phyloP scores from a whole-genome alignment of 345 rosid species.

The Citrus glauca region DNA sequence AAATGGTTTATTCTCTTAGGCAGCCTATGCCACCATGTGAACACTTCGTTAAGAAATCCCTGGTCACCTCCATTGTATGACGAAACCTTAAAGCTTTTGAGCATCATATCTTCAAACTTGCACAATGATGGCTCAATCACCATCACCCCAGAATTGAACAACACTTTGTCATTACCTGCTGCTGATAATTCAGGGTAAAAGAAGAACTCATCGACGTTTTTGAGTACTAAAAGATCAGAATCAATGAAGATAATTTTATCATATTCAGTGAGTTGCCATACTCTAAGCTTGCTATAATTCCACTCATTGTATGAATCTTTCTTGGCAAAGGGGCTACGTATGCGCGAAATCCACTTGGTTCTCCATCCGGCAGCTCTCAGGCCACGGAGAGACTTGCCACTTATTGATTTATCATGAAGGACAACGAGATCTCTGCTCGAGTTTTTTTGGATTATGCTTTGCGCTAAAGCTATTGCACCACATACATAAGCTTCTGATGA shows the following conservation, averaged over 20 bases:
- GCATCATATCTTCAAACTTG: conserved; percentile 50
- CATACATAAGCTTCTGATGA: conserved; percentile 86
- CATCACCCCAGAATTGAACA: conserved; percentile 87
- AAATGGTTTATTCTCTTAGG: conserved; percentile 47
- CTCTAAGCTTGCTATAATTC: conserved; percentile 80
- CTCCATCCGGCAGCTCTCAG: conserved; percentile 67
- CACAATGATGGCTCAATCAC: conserved; percentile 83
- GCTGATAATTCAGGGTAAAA: conserved; percentile 69
- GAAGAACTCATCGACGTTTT: conserved; percentile 56
- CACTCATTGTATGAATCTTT: conserved; percentile 73
- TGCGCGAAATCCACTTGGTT: conserved; percentile 40
- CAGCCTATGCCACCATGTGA: conserved; percentile 91
- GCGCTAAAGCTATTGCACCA: conserved; percentile 88
- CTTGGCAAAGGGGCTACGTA: conserved; percentile 55
- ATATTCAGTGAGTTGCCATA: conserved; percentile 62
- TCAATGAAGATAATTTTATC: conserved; percentile 74
- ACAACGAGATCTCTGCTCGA: conserved; percentile 57
- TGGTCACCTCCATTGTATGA: conserved; percentile 83
- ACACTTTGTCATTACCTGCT: conserved; percentile 25
- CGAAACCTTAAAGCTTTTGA: conserved; percentile 7
- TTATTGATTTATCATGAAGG: conserved; percentile 54
- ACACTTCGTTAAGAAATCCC: conserved; percentile 71
- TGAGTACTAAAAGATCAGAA: conserved; percentile 52
- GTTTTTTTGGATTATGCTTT: conserved; percentile 57
- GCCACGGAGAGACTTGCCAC: conserved; percentile 37